Evolutionary conservation across 2,329 filamentous ascomycete species (phyloP), one percentile per base, ranked within the genome.

Genomic region (Hymenoscyphus repandus): DNA sequence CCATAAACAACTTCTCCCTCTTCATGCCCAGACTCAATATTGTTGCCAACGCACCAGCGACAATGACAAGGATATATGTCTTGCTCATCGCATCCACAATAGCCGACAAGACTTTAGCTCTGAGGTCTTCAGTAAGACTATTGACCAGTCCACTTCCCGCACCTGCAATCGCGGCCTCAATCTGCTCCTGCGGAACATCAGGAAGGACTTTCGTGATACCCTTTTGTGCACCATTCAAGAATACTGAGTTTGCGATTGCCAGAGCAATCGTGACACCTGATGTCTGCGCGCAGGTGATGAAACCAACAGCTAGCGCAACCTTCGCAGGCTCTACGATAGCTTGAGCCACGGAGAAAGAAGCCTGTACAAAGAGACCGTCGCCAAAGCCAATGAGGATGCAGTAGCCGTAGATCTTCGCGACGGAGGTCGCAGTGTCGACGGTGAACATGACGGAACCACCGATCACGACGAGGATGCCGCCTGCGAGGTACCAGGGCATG

Each of bases 381-480:
- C 74, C 73, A 6, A 70, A 55, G 1, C 69, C 74, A 1, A 74
- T 51, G 2, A 77, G 53, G 11, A 73, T 60, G 2, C 56, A 62
- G 51, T 65, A 69, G 2, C 68, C 67, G 54, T 69, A 69, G 2
- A 69, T 58, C 3, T 50, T 49, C 5, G 60, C 54, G 0, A 58
- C 58, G 2, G 54, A 54, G 1, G 66, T 67, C 0, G 45, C 51
- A 2, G 48, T 45, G 17, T 64, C 56, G 39, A 71, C 60, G 5
- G 66, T 67, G 47, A 60, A 63, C 57, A 66, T 62, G 6, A 65
- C 49, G 0, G 59, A 49, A 6, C 64, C 64, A 1, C 68, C 72
- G 12, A 66, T 58, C 5, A 69, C 48, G 17, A 65, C 58, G n/a
- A 73, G 52, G 10, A 64, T 53, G 15, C 69, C 66, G 1, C 67